phyloP scores from a whole-genome alignment of 768 basidiomycete species.

The Mrakia hoshinonis region DNA sequence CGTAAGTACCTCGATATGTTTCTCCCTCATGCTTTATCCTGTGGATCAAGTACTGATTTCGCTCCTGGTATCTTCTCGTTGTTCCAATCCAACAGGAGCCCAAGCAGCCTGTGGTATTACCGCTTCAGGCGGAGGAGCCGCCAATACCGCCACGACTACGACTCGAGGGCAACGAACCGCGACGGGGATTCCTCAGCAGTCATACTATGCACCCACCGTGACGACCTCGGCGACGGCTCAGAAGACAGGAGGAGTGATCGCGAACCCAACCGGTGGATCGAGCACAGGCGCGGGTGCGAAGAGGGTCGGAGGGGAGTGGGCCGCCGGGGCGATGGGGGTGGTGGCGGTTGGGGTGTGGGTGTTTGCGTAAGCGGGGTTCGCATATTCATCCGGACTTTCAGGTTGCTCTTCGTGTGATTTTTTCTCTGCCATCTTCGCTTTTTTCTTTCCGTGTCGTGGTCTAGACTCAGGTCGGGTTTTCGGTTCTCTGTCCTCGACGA shows the following conservation, averaged over 20 bases:
- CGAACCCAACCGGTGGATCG: background rate
- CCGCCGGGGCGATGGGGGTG: too few relatives aligned
- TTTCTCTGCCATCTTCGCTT: too few relatives aligned
- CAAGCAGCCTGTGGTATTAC: constrained; percentile 3
- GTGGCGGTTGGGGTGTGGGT: too few relatives aligned
- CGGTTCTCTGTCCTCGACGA: too few relatives aligned
- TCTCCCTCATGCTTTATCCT: background rate
- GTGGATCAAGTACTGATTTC: too few relatives aligned
- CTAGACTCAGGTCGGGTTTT: too few relatives aligned
- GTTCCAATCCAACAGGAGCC: constrained; percentile 4
- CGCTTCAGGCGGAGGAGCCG: background rate
- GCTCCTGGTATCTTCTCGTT: too few relatives aligned
- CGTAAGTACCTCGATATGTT: background rate
- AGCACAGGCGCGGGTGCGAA: background rate
- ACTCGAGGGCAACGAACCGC: background rate
- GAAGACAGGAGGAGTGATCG: constrained; percentile 14
- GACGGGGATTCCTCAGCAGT: constrained; percentile 10
- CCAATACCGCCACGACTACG: background rate
- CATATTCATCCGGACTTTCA: too few relatives aligned
- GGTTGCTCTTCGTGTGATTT: too few relatives aligned
- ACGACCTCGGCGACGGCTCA: background rate
- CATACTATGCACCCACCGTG: constrained; percentile 5
- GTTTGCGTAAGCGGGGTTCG: too few relatives aligned
- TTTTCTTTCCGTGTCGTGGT: too few relatives aligned
- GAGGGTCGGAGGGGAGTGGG: background rate